phyloP scores from a whole-genome alignment of 225 moss, liverwort and hornwort genomes.

The Pseudisothecium myosuroides region DNA sequence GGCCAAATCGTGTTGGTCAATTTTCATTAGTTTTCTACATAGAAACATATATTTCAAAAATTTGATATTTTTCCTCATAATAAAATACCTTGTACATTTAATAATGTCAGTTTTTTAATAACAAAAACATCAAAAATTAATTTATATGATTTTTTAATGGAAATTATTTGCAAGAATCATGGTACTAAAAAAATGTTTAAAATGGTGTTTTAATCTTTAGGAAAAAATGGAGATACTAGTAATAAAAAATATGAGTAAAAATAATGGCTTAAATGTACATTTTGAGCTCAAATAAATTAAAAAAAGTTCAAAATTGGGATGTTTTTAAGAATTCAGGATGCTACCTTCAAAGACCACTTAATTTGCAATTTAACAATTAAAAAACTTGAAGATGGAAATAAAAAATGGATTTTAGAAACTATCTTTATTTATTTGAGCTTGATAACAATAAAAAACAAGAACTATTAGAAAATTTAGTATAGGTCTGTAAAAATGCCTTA shows the following conservation, averaged over 20 bases:
- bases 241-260: too few relatives aligned
- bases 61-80: background rate
- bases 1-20: background rate
- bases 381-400: too few relatives aligned
- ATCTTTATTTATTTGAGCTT: too few relatives aligned
- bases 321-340: background rate
- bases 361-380: too few relatives aligned
- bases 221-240: background rate
- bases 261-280: background rate
- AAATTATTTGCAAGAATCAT: background rate
- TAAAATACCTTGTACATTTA: background rate
- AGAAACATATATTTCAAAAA: background rate
- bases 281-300: background rate
- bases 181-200: background rate
- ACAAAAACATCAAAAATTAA: background rate
- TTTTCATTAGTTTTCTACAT: background rate
- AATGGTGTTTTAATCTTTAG: background rate
- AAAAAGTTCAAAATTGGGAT: background rate
- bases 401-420: too few relatives aligned
- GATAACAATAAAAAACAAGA: too few relatives aligned
- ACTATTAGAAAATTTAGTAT: too few relatives aligned
- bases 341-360: too few relatives aligned
- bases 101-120: background rate
- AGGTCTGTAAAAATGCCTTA: fast-evolving
- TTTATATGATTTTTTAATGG: background rate